Evolutionary conservation across 1,284 basidiomycete genomes (phyloP).

Genomic region (Cystobasidium sp.): DNA sequence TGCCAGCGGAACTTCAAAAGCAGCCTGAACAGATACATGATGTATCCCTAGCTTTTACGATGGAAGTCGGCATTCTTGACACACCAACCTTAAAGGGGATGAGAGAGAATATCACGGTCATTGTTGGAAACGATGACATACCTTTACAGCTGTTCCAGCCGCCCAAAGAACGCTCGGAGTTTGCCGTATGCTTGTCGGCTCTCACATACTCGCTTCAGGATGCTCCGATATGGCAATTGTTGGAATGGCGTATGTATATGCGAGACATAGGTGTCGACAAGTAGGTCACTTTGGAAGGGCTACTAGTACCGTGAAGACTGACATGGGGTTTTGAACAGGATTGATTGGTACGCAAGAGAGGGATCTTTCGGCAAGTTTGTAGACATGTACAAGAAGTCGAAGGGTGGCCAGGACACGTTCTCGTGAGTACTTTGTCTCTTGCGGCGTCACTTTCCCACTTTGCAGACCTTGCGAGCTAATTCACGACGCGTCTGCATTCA

Average conservation of each 20-base stretch:
- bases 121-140: constrained; percentile 15
- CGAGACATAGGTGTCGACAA: constrained; percentile 27
- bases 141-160: constrained; percentile 3
- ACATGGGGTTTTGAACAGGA: not conserved
- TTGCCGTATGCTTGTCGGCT: constrained; percentile 29
- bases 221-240: constrained; percentile 19
- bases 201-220: constrained; percentile 23
- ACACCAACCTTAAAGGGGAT: constrained; percentile 12
- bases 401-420: constrained; percentile 36
- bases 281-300: constrained; percentile 1
- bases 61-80: constrained; percentile 16
- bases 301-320: not conserved
- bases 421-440: not conserved
- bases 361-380: constrained; percentile 28
- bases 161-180: constrained; percentile 21
- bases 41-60: constrained; percentile 11
- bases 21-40: constrained; percentile 7
- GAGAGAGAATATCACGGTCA: constrained; percentile 15
- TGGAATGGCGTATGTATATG: constrained; percentile 43
- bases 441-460: not conserved
- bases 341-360: constrained; percentile 36
- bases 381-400: constrained; percentile 8
- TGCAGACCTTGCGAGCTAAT: not conserved
- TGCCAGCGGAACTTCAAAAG: constrained; percentile 9
- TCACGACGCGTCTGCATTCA: not conserved